Evolutionary conservation across 805 yeast genomes (phyloP), one percentile per base, ranked within the genome.

Genomic region (Myxozyma vanderwaltii): DNA sequence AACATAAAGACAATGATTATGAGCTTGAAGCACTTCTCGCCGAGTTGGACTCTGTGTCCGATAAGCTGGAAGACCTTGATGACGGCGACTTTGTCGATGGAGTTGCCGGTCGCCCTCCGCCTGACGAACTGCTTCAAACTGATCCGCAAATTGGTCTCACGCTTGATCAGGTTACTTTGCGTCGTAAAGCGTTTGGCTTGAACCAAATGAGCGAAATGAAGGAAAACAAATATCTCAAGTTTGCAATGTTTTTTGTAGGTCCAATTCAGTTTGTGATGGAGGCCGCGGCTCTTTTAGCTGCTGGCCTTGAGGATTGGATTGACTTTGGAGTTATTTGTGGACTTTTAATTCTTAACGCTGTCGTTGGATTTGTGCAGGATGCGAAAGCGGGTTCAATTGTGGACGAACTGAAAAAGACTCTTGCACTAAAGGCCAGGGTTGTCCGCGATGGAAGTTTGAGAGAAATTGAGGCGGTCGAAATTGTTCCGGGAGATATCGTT

Each of bases 381-480:
- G 91, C 79, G 86, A 96, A 90, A 80, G 97, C 97, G 67, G 96
- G 96, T 81, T 89, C 96, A 63, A 90, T 90, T 82, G 96, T 91
- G 68, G 96, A 90, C 59, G 96, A 90, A 77, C 85, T 91, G 79
- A 91, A 90, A 82, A 91, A 90, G 80, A 89, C 96, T 71, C 80
- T 90, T 72, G 96, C 97, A 64, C 86, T 88, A 82, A 75, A 89
- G 75, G 96, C 96, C 68, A 77, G 80, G 66, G 90, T 88, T 69
- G 79, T 91, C 72, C 85, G 96, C 80, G 85, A 89, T 75, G 92
- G 96, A 76, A 77, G 79, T 63, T 74, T 86, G 64, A 75, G 81
- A 69, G 96, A 89, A 79, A 77, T 89, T 68, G 85, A 84, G 68
- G 85, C 96, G 67, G 82, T 82, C 69, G 94, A 89, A 74, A 84